Conservation (phyloP, 2,329 filamentous ascomycete species). For the Beauveria brongniartii region DNA sequence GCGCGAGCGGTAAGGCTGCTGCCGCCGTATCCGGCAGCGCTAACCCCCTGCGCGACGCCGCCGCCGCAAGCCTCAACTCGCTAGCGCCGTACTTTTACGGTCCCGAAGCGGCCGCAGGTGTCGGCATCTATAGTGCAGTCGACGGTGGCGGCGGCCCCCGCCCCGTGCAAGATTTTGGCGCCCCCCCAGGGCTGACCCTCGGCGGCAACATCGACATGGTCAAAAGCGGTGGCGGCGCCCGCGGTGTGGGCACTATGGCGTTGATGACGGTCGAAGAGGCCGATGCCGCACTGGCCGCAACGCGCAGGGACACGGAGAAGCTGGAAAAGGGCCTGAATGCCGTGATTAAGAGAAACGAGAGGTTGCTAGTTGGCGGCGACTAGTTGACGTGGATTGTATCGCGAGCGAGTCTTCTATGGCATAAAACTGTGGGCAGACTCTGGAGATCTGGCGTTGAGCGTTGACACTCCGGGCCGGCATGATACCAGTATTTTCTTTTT, state of each 20-base stretch:
- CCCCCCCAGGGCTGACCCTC: conserved; percentile 13
- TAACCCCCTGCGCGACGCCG: conserved; percentile 33
- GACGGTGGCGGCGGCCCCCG: conserved; percentile 24
- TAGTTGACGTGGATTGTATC: not conserved
- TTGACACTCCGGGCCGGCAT: not conserved
- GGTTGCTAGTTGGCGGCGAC: conserved; percentile 36
- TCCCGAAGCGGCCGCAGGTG: conserved; percentile 35
- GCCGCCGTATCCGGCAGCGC: conserved; percentile 25
- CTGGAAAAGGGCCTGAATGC: conserved; percentile 54
- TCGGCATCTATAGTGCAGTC: conserved; percentile 34
- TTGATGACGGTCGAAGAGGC: conserved; percentile 56
- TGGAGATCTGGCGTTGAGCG: not conserved
- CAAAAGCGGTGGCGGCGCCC: conserved; percentile 21
- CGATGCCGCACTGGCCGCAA: conserved; percentile 44
- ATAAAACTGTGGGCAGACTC: not conserved
- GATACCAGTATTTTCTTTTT: not conserved
- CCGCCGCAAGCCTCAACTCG: conserved; percentile 44
- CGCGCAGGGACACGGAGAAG: conserved; percentile 52
- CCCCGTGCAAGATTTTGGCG: conserved; percentile 27
- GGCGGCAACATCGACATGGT: conserved; percentile 22
- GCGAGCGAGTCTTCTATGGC: not conserved
- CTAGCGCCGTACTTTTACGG: conserved; percentile 50
- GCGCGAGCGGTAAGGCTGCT: conserved; percentile 34
- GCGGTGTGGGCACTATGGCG: conserved; percentile 35
- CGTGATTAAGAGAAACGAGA: conserved; percentile 52